Evolutionary conservation across 208 protist species (phyloP), one percentile per base, ranked within the genome.

Genomic region (Zelonia costaricensis): DNA sequence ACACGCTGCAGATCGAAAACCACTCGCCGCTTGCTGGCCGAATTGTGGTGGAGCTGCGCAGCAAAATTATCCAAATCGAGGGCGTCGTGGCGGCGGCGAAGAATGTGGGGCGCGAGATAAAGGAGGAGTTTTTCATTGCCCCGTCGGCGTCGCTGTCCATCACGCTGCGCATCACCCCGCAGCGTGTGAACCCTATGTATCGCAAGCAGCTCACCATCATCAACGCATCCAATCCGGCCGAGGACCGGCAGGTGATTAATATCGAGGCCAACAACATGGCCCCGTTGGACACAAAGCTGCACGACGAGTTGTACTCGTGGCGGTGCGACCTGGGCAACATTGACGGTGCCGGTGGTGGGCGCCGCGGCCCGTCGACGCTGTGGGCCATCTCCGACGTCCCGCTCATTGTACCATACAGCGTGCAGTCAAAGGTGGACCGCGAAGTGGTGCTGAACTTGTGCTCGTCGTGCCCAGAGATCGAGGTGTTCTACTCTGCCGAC

Each of bases 231-330:
- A 91, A 91, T 55, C 79, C 83, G 9, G 70, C 69, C 15, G 89
- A 87, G 30, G 89, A 95, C 35, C 57, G 72, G 8, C 74, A 89
- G 33, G 88, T 95, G 48, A 70, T 95, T 38, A 95, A 88, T 36
- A 91, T 95, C 33, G 85, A 95, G 55, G 77, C 89, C 9, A 95
- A 95, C 76, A 95, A 95, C 58, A 88, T 92, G 82, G 76, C 86
- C 3, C 89, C 83, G 3, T 57, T 82, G 2, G 89, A 95, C 44
- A 76, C 86, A 10, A 92, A 91, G 48, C 39, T 91, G 36, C 89
- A 95, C 47, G 81, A 95, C 64, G 84, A 87, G 59, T 61, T 95
- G 22, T 95, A 95, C 57, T 77, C 82, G 1, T 95, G 89, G 79
- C 79, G 86, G 23, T 78, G 73, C 38, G 70, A 79, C 39, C 39